Conservation (phyloP, 768 basidiomycete genomes). For the Suillus plorans region DNA sequence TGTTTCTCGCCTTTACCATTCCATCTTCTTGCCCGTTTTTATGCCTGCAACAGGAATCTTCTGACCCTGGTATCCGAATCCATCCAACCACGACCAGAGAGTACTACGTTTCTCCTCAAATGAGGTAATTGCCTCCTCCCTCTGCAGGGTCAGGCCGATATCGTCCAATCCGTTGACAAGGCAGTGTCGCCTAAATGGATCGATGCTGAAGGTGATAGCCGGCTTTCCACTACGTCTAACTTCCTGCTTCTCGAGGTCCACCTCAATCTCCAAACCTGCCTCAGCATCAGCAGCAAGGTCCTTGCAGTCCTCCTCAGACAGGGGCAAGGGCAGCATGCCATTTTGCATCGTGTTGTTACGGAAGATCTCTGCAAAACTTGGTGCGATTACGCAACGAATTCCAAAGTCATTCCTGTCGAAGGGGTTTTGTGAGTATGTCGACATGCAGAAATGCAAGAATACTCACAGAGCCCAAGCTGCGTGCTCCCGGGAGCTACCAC, state of each 20-base stretch:
- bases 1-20: constrained; percentile 54
- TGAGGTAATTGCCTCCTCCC: constrained; percentile 61
- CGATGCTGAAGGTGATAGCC: constrained; percentile 75
- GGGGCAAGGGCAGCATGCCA: constrained; percentile 79
- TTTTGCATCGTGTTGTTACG: constrained; percentile 90
- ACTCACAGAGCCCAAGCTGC: constrained; percentile 85
- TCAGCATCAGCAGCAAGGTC: constrained; percentile 76
- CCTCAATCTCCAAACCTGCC: constrained; percentile 72
- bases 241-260: constrained; percentile 82
- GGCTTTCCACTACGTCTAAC: constrained; percentile 71
- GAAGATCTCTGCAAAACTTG: constrained; percentile 91
- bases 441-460: neutral
- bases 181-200: constrained; percentile 91
- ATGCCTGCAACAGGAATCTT: constrained; percentile 59
- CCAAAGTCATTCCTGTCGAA: constrained; percentile 77
- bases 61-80: constrained; percentile 83
- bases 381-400: constrained; percentile 84
- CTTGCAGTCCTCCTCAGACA: constrained; percentile 70
- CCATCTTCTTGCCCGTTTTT: constrained; percentile 52
- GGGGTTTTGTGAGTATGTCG: neutral
- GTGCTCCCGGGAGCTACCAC: constrained; percentile 88
- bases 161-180: constrained; percentile 96
- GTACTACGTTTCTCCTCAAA: constrained; percentile 82
- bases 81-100: constrained; percentile 95
- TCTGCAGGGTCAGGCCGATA: constrained; percentile 91